These are phyloP conservation scores for Curvularia sp. DNA, from an alignment of 2,329 filamentous ascomycete genomes.

Conservation along the genomic window DNA sequence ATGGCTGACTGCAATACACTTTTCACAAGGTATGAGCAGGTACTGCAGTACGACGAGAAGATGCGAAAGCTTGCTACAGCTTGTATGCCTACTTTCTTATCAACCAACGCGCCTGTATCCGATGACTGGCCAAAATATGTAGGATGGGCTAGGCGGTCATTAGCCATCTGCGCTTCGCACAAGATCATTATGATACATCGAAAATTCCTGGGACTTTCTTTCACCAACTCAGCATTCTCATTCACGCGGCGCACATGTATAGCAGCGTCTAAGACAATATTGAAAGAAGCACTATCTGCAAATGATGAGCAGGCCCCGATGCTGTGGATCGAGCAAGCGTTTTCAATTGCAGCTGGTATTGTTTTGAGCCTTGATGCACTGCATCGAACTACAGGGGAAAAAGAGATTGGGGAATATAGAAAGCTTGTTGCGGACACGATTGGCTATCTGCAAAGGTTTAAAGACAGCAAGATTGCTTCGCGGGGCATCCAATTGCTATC, in stretches of 20 bases:
- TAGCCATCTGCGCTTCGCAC: slow-evolving; percentile 50
- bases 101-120: slow-evolving; percentile 38
- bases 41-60: slow-evolving; percentile 49
- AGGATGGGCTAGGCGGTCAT: slow-evolving; percentile 49
- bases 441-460: slow-evolving; percentile 19
- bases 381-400: slow-evolving; percentile 33
- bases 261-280: slow-evolving; percentile 52
- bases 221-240: slow-evolving; percentile 49
- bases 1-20: slow-evolving; percentile 45
- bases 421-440: slow-evolving; percentile 19
- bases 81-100: slow-evolving; percentile 45
- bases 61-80: slow-evolving; percentile 49
- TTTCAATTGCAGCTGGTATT: slow-evolving; percentile 52
- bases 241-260: slow-evolving; percentile 53
- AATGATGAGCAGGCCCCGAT: slow-evolving; percentile 44
- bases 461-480: slow-evolving; percentile 20
- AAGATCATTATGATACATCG: slow-evolving; percentile 56
- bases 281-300: slow-evolving; percentile 47
- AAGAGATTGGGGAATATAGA: slow-evolving; percentile 18
- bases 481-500: slow-evolving; percentile 24
- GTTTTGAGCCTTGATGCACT: slow-evolving; percentile 52
- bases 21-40: slow-evolving; percentile 53
- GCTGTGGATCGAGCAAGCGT: slow-evolving; percentile 54
- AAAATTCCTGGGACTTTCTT: slow-evolving; percentile 50
- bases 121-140: slow-evolving; percentile 49